Conservation (phyloP, 495 filamentous ascomycete genomes). For the Usnea hakonensis region DNA sequence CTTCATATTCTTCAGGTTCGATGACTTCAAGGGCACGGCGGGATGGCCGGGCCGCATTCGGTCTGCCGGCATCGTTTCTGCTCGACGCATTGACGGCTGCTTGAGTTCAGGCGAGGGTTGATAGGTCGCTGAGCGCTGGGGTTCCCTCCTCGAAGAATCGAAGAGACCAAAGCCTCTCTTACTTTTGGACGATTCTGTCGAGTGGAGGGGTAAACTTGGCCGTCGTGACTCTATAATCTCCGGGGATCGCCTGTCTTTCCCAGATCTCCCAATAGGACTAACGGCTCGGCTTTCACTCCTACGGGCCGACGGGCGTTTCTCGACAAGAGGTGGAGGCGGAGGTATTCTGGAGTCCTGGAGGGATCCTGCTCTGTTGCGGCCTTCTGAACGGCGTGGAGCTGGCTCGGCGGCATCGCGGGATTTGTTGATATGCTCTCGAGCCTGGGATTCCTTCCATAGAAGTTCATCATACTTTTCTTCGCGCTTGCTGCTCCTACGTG, state of each 20-base stretch:
- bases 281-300: slow-evolving; percentile 9
- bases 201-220: slow-evolving; percentile 12
- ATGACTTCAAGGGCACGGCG: slow-evolving; percentile 15
- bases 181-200: slow-evolving; percentile 17
- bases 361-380: slow-evolving; percentile 16
- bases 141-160: slow-evolving; percentile 15
- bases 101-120: slow-evolving; percentile 10
- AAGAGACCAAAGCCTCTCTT: slow-evolving; percentile 3
- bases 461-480: slow-evolving; percentile 25
- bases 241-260: slow-evolving; percentile 16
- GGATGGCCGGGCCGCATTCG: slow-evolving; percentile 14
- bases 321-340: slow-evolving; percentile 12
- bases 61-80: slow-evolving; percentile 31
- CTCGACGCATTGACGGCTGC: slow-evolving; percentile 25
- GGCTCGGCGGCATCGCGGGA: slow-evolving; percentile 14
- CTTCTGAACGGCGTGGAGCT: slow-evolving; percentile 10
- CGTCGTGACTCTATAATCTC: slow-evolving; percentile 22
- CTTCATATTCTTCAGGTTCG: slow-evolving; percentile 25
- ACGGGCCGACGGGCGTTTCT: slow-evolving; percentile 10
- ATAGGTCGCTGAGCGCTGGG: slow-evolving; percentile 19
- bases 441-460: slow-evolving; percentile 24
- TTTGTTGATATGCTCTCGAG: slow-evolving; percentile 35
- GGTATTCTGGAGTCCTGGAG: slow-evolving; percentile 12
- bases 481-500: slow-evolving; percentile 18
- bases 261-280: slow-evolving; percentile 19